A percentile compares a stretch with the other conserved stretches of the same genome.
Conservation (phyloP, 495 filamentous ascomycete species). For the Penicillium mononematosum region DNA sequence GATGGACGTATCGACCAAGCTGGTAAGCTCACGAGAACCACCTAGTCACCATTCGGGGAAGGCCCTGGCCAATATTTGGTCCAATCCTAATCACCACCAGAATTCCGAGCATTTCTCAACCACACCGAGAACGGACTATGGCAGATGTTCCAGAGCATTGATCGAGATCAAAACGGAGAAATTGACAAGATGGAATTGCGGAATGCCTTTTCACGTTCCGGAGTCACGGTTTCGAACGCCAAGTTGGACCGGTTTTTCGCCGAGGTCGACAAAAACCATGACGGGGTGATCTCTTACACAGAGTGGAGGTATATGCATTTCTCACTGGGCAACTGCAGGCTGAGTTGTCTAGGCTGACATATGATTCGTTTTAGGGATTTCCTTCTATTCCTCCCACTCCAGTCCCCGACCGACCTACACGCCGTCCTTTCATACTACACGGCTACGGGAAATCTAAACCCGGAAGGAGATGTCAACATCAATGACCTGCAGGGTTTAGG, state of each 20-base stretch:
- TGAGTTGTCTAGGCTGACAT: background rate
- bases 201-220: constrained; percentile 72
- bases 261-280: constrained; percentile 85
- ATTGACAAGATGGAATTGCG: constrained; percentile 82
- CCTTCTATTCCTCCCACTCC: constrained; percentile 85
- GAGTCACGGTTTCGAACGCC: constrained; percentile 71
- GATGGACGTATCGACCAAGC: constrained; percentile 89
- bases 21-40: constrained; percentile 54
- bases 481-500: constrained; percentile 93
- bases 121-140: constrained; percentile 79
- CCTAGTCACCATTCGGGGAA: constrained; percentile 4
- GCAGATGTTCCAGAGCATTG: constrained; percentile 81
- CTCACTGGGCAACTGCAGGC: constrained; percentile 8
- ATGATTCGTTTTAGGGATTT: constrained; percentile 67
- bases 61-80: constrained; percentile 11
- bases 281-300: constrained; percentile 83
- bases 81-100: constrained; percentile 46
- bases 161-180: constrained; percentile 82
- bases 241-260: constrained; percentile 82
- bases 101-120: constrained; percentile 86
- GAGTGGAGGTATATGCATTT: constrained; percentile 83
- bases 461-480: constrained; percentile 92
- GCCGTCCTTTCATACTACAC: constrained; percentile 91
- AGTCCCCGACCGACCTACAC: constrained; percentile 64
- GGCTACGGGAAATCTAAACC: constrained; percentile 82